Evolutionary conservation across 2,329 filamentous ascomycete species (phyloP).

Genomic region (Scolecobasidium constrictum): DNA sequence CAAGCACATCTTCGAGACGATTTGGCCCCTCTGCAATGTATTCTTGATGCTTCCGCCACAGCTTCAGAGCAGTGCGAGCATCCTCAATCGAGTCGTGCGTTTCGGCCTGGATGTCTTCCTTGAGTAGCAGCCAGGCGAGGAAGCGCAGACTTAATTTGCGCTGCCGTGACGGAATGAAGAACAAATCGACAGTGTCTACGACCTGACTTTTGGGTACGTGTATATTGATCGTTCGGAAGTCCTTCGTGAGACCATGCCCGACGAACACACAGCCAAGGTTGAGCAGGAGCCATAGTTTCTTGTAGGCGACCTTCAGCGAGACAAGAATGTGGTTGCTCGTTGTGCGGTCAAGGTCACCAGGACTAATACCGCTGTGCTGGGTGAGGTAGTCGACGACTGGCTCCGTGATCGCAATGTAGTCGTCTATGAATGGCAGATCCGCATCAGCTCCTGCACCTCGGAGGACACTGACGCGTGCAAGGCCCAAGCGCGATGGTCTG

Average conservation of each 20-base stretch:
- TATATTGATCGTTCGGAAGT: slow-evolving; percentile 97
- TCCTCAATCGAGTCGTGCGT: slow-evolving; percentile 96
- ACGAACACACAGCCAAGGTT: slow-evolving; percentile 92
- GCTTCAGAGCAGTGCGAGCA: slow-evolving; percentile 75
- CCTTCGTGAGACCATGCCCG: slow-evolving; percentile 84
- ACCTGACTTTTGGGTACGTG: slow-evolving; percentile 84
- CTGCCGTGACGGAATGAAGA: slow-evolving; percentile 68
- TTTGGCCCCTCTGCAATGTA: slow-evolving; percentile 71
- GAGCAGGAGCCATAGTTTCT: slow-evolving; percentile 92
- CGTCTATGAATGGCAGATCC: slow-evolving; percentile 85
- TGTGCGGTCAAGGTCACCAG: slow-evolving; percentile 70
- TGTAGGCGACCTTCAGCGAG: slow-evolving; percentile 84
- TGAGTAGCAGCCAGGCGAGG: slow-evolving; percentile 80
- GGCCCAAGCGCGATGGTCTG: slow-evolving; percentile 76
- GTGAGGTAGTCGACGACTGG: slow-evolving; percentile 93
- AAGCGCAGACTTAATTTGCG: slow-evolving; percentile 89
- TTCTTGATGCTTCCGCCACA: slow-evolving; percentile 85
- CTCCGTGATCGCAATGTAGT: slow-evolving; percentile 88
- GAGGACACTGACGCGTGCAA: slow-evolving; percentile 87
- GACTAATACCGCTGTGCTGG: slow-evolving; percentile 81
- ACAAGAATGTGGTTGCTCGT: slow-evolving; percentile 75
- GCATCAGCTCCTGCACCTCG: slow-evolving; percentile 68
- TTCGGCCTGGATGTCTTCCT: slow-evolving; percentile 86
- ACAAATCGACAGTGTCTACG: slow-evolving; percentile 88
- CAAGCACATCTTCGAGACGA: slow-evolving; percentile 62